Evolutionary conservation across 768 basidiomycete species (phyloP), one percentile per base, ranked within the genome.

Genomic region (Lepiota venenata): DNA sequence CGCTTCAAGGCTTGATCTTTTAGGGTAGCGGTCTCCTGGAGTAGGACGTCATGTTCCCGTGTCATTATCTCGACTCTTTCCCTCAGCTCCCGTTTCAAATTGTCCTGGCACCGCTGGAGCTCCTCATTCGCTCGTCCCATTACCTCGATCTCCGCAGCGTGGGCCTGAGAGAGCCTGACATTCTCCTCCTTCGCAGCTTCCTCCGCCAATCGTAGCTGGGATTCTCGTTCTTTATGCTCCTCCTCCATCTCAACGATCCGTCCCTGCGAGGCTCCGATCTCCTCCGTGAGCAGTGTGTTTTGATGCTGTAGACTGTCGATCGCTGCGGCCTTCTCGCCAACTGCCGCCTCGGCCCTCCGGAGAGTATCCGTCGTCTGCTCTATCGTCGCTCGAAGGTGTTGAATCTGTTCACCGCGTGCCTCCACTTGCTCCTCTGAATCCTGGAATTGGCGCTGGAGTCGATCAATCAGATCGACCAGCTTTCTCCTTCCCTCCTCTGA

Each of bases 61-160:
- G 38, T 16, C 20, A 32, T 1, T 7, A 10, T 27, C 15, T 7
- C 36, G 16, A 54, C 15, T 5, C 42, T 54, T 39, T 47, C 44
- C 37, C n/a, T 47, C 52, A 47, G 9, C 15, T 11, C n/a, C 5
- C 52, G 25, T 39, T 54, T 38, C 20, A 47, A 27, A 7, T 22
- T 15, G 25, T 54, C 45, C 37, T 47, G 32, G 9, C 29, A 5
- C 11, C 11, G 27, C 3, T 29, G 45, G 11, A 22, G 32, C 6
- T 32, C 45, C 21, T n/a, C n/a, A 9, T 21, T 37, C 2, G 21
- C 36, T 25, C 45, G 51, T 2, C 32, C 32, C 32, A 32, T 7
- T 32, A 22, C 29, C 16, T 47, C 37, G n/a, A 54, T 41, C 45
- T 54, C 52, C n/a, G 25, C 37, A 40, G 44, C n/a, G 22, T 54